phyloP scores from a whole-genome alignment of 306 rosid species.

The Vicia faba region DNA sequence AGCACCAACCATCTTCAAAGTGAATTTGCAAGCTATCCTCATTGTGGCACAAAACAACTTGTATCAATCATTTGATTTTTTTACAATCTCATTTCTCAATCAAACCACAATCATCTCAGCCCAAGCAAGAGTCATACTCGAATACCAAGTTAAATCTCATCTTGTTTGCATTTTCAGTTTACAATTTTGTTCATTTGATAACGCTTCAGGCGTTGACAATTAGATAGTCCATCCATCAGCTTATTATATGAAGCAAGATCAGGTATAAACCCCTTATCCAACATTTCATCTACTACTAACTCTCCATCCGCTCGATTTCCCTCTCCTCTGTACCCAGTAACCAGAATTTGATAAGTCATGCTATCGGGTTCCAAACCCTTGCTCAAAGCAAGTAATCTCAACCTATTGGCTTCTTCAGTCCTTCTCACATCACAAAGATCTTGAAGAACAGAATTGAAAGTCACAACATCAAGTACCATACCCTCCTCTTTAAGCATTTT shows the following conservation, averaged over 20 bases:
- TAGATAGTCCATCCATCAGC: constrained; percentile 55
- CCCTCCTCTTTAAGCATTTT: constrained; percentile 73
- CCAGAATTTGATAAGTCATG: constrained; percentile 60
- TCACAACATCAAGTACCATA: constrained; percentile 61
- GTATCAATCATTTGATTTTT: not conserved
- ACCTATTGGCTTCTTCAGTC: constrained; percentile 65
- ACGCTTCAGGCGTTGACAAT: not conserved
- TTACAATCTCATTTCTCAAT: constrained; percentile 8
- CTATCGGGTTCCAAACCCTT: constrained; percentile 67
- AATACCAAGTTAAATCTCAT: constrained; percentile 13
- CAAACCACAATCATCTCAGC: constrained; percentile 22
- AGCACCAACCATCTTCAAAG: constrained; percentile 18
- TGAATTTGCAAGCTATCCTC: constrained; percentile 19
- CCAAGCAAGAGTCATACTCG: not conserved
- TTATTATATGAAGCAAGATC: constrained; percentile 71
- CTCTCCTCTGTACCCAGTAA: constrained; percentile 58
- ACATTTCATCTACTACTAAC: constrained; percentile 72
- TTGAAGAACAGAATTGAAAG: constrained; percentile 70
- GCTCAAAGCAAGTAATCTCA: constrained; percentile 61
- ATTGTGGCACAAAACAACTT: constrained; percentile 9
- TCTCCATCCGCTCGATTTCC: constrained; percentile 55
- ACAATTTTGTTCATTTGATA: constrained; percentile 24
- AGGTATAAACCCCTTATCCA: constrained; percentile 72
- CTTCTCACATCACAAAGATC: constrained; percentile 56
- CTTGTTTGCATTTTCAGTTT: constrained; percentile 27